Base-by-base conservation (phyloP, 2,329 filamentous ascomycete species). In the Aspergillus spinulosporus region DNA sequence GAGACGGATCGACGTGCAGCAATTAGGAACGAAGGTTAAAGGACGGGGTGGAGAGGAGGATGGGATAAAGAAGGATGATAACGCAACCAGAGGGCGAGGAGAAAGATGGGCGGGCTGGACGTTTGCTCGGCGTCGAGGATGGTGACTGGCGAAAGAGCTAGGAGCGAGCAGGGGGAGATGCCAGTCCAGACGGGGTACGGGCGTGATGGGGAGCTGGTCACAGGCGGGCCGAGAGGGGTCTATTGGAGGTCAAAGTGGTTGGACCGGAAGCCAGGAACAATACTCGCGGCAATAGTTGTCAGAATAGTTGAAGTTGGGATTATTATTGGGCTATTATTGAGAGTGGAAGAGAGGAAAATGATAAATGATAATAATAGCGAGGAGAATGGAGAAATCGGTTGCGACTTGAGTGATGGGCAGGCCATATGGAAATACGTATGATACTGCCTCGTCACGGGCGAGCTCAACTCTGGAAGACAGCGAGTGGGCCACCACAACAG, bases 121-220 rank as follows among this genome's bases (percentile, higher is more conserved):
- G 68, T 68, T 68, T 67, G 65, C 62, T 64, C 63, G 57, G 62
- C 63, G 63, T 63, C 56, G 60, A 65, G 50, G 62, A 60, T 53
- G 59, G 52, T 48, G 48, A n/a, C 42, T 26, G 26, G 42, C 42
- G 26, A 44, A 21, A 26, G 42, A 45, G 43, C 5, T 45, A 42
- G 49, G 14, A 43, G 26, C 36, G 53, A 48, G 31, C 40, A 29
- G 45, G 46, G 37, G 46, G 44, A 51, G 51, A 44, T 34, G 44
- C 54, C 54, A 48, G 39, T 14, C 39, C 39, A 40, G 34, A 37
- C 34, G 34, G 34, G 34, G 39, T 15, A 15, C 14, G 12, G 43
- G 12, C 43, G 12, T 29, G 26, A 28, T 45, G 56, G 49, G 48
- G 51, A 39, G 36, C 34, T 55, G 31, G 57, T 64, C 56, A 57